Base-by-base conservation (phyloP, 2,329 filamentous ascomycete species). In the Paraphoma sp. region DNA sequence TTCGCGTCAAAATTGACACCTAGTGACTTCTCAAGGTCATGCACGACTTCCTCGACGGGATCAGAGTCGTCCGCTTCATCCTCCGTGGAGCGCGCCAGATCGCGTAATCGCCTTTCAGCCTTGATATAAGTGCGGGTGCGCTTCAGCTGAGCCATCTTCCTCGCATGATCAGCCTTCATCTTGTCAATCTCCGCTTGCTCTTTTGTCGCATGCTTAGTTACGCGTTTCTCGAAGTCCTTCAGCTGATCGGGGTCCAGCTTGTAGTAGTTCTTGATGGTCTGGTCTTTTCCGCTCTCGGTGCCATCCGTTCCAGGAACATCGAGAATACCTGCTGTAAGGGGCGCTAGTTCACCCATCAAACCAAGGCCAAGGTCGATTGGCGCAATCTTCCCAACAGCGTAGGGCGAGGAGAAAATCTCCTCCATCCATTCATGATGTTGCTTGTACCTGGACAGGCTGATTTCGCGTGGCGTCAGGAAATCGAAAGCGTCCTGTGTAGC, bases 351-450 rank as follows among this genome's bases (percentile, higher is more conserved):
- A 38, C 95, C 95, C 78, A 81, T 81, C 10, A 83, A 84, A 4
- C 95, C 95, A 9, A 98, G 81, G 0, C 93, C 93, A 33, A 98
- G 85, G 72, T 97, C 93, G 2, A 93, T 87, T 0, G 94, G 93
- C 8, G 89, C 87, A 55, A 99, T 96, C 72, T 96, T 92, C 48
- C 85, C 86, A 59, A 94, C 90, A 23, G 90, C 84, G 72, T 97
- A 97, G 0, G 93, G 92, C 1, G 94, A 98, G 0, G 91, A 92
- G 51, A 98, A 86, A 29, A 99, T 89, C 78, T 99, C 94, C 72
- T 98, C 95, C 92, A 99, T 97, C 95, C 94, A 98, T 75, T 97
- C 92, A 70, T 99, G 94, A 69, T 99, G 96, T 72, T 97, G 93
- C 73, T 89, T 89, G 76, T 97, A 99, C 53, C 95, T 87, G 62